phyloP scores from a whole-genome alignment of 768 basidiomycete genomes.

The Serendipita vermifera region DNA sequence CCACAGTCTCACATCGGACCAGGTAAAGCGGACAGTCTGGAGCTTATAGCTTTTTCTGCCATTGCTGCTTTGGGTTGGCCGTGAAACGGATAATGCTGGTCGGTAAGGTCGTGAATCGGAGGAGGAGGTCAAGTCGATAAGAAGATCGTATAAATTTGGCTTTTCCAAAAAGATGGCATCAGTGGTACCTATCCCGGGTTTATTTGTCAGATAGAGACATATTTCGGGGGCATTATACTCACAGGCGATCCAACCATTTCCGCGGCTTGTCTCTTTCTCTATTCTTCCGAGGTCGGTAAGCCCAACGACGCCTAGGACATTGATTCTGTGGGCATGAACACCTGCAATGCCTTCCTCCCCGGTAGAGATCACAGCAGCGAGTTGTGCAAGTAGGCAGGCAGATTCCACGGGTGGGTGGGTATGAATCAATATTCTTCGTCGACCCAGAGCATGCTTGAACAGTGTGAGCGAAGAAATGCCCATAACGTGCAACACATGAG shows the following conservation, averaged over 20 bases:
- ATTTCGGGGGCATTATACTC: slow-evolving; percentile 19
- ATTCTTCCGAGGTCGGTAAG: slow-evolving; percentile 57
- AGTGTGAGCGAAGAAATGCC: slow-evolving; percentile 68
- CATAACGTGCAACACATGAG: slow-evolving; percentile 61
- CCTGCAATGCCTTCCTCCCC: background rate
- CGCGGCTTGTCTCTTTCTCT: slow-evolving; percentile 39
- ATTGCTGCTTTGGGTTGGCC: slow-evolving; percentile 27
- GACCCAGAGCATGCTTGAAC: slow-evolving; percentile 65
- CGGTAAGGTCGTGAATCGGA: slow-evolving; percentile 41
- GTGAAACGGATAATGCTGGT: slow-evolving; percentile 53
- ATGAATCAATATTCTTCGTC: slow-evolving; percentile 65
- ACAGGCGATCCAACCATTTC: slow-evolving; percentile 77
- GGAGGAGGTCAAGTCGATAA: slow-evolving; percentile 65
- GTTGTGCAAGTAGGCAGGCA: slow-evolving; percentile 54
- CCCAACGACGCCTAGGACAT: slow-evolving; percentile 69
- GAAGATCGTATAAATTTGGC: slow-evolving; percentile 62
- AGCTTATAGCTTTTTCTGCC: slow-evolving; percentile 30
- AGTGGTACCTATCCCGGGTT: slow-evolving; percentile 42
- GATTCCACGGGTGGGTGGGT: slow-evolving; percentile 69
- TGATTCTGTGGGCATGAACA: slow-evolving; percentile 36
- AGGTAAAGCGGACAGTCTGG: slow-evolving; percentile 56
- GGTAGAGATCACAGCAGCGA: slow-evolving; percentile 51
- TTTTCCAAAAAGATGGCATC: slow-evolving; percentile 77
- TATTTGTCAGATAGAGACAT: background rate
- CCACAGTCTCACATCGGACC: slow-evolving; percentile 78